These are phyloP conservation scores for Nidularia sp. DNA, from an alignment of 768 basidiomycete genomes.

Conservation along the genomic window DNA sequence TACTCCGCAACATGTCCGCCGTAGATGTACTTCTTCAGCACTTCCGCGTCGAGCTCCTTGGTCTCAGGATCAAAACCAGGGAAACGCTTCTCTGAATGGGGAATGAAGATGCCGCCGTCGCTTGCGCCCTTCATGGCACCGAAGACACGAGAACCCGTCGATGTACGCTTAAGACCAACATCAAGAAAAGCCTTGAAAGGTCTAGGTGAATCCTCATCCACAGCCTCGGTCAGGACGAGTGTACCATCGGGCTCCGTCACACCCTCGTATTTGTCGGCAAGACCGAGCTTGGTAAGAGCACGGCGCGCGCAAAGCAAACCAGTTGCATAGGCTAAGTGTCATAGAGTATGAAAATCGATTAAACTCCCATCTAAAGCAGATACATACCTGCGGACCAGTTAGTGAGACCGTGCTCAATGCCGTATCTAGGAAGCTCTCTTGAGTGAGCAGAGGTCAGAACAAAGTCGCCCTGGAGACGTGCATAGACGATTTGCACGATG, in stretches of 20 bases:
- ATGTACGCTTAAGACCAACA: conserved; percentile 96
- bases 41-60: conserved; percentile 92
- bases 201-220: conserved; percentile 88
- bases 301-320: conserved; percentile 94
- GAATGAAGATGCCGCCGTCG: conserved; percentile 97
- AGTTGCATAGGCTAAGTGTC: conserved; percentile 81
- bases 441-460: conserved; percentile 87
- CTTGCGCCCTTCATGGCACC: conserved; percentile 98
- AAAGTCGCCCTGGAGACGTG: conserved; percentile 96
- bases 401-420: conserved; percentile 96
- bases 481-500: conserved; percentile 94
- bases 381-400: conserved; percentile 93
- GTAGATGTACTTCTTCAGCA: conserved; percentile 95
- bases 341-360: conserved; percentile 2
- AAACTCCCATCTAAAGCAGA: neutral
- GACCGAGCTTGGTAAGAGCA: conserved; percentile 90
- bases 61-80: conserved; percentile 92
- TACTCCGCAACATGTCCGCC: conserved; percentile 99
- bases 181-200: conserved; percentile 99
- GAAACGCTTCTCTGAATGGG: conserved; percentile 97
- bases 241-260: conserved; percentile 88
- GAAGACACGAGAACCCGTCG: conserved; percentile 95
- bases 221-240: conserved; percentile 73
- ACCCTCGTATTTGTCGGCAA: conserved; percentile 98
- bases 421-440: conserved; percentile 89